Evolutionary conservation across 2,329 filamentous ascomycete genomes (phyloP), one percentile per base, ranked within the genome.

Genomic region (Cryphonectria parasitica): DNA sequence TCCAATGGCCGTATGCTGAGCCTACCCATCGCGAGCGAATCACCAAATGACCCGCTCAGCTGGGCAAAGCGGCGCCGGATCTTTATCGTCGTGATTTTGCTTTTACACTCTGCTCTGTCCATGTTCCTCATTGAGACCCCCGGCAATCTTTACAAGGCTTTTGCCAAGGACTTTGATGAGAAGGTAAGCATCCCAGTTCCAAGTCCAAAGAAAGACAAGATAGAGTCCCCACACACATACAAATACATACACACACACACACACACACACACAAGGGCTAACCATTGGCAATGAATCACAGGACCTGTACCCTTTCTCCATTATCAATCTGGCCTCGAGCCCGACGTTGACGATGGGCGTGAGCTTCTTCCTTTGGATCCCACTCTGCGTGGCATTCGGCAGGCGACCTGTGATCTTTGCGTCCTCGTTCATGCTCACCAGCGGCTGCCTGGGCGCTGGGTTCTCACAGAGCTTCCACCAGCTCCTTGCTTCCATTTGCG

Each of bases 321-420:
- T 78, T 3, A 75, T 77, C 19, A 74, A 75, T 17, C 70, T 80
- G 0, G 70, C 76, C 22, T 77, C 77, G 1, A 72, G 74, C 34
- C 79, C 79, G 2, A 77, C 77, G 0, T 66, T 82, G 4, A 78
- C 76, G 67, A 78, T 79, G 74, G 80, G 78, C 7, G 67, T 81
- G 6, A 80, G 80, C 1, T 77, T 77, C 39, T 75, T 82, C 25
- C 56, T 81, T 6, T 82, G 79, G 79, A 77, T 82, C 7, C 80
- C 79, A 3, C 61, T 82, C 4, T 79, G 79, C 3, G 73, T 81
- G 11, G 79, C 78, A 0, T 68, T 82, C 54, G 81, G 81, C 3
- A 76, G 81, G 31, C 76, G 81, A 13, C 81, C 80, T 0, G 77
- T 79, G 0, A 77, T 82, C 17, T 69, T 82, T 5, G 66, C 79